phyloP scores from a whole-genome alignment of 108 stramenopile species.

The Chaetoceros tenuissimus region DNA sequence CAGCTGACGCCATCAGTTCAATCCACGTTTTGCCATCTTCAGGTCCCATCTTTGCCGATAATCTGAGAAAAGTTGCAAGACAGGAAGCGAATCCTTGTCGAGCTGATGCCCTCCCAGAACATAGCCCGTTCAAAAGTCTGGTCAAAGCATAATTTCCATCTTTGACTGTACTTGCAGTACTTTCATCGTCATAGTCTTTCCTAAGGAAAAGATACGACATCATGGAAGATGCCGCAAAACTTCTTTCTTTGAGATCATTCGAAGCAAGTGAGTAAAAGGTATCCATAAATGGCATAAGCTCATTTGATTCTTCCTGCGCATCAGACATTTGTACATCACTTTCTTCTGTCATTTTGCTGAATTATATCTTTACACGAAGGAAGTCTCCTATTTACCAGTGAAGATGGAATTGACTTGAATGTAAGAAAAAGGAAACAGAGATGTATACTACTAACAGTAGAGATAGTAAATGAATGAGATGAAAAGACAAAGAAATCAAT shows the following conservation, averaged over 20 bases:
- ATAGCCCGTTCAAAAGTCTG: conserved; percentile 72
- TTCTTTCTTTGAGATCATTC: conserved; percentile 40
- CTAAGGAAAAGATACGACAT: conserved; percentile 59
- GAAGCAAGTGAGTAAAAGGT: conserved; percentile 71
- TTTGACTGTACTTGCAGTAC: conserved; percentile 36
- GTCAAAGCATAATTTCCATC: conserved; percentile 75
- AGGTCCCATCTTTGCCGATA: conserved; percentile 28
- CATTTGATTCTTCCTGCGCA: too few relatives aligned
- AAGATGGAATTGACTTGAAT: too few relatives aligned
- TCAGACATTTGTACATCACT: too few relatives aligned
- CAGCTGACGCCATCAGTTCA: conserved; percentile 3
- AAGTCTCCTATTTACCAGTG: too few relatives aligned
- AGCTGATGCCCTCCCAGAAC: conserved; percentile 73
- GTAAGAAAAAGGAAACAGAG: too few relatives aligned
- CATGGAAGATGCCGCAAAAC: conserved; percentile 57
- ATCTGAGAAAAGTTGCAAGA: conserved; percentile 59
- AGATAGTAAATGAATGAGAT: too few relatives aligned
- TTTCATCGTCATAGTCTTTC: conserved; percentile 2
- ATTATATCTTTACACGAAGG: too few relatives aligned
- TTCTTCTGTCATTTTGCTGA: too few relatives aligned
- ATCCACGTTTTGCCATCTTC: conserved; percentile 16
- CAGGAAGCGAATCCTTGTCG: conserved; percentile 80
- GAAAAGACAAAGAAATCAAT: too few relatives aligned
- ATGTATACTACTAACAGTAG: too few relatives aligned
- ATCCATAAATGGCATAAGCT: conserved; percentile 68